Evolutionary conservation across 257 asterid genomes (phyloP).

Genomic region (Lantana camara): DNA sequence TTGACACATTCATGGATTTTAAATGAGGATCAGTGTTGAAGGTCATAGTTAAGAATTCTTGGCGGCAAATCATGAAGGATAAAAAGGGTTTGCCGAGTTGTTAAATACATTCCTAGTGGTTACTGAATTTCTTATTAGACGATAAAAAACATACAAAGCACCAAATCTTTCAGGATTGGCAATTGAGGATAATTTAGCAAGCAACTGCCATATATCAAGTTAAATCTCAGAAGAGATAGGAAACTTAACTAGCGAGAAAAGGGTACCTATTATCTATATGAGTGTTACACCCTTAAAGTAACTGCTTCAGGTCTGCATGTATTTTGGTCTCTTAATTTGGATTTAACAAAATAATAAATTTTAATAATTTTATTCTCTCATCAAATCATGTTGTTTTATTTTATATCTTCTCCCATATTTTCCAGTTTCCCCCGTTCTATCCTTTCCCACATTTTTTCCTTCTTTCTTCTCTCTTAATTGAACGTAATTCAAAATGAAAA

Average conservation of each 20-base stretch:
- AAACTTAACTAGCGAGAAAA: slow-evolving; percentile 12
- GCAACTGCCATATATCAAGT: background rate
- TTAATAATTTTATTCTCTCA: too few relatives aligned
- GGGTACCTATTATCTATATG: too few relatives aligned
- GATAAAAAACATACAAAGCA: slow-evolving; percentile 1
- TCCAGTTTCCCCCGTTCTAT: too few relatives aligned
- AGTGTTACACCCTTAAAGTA: too few relatives aligned
- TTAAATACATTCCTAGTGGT: background rate
- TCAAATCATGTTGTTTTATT: too few relatives aligned
- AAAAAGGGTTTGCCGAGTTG: background rate
- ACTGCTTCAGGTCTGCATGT: too few relatives aligned
- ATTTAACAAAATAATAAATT: too few relatives aligned
- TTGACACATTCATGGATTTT: background rate
- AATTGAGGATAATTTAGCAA: background rate
- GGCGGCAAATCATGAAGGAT: background rate
- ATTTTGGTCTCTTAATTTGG: too few relatives aligned
- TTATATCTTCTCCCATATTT: too few relatives aligned
- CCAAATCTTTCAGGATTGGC: slow-evolving; percentile 10
- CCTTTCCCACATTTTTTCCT: too few relatives aligned
- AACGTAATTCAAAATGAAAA: too few relatives aligned
- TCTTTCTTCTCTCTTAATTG: too few relatives aligned
- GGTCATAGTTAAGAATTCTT: background rate
- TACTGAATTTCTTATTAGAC: background rate
- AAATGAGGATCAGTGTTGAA: background rate
- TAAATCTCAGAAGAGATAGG: slow-evolving; percentile 7